Conservation (phyloP, 768 basidiomycete species). For the Mycena latifolia region DNA sequence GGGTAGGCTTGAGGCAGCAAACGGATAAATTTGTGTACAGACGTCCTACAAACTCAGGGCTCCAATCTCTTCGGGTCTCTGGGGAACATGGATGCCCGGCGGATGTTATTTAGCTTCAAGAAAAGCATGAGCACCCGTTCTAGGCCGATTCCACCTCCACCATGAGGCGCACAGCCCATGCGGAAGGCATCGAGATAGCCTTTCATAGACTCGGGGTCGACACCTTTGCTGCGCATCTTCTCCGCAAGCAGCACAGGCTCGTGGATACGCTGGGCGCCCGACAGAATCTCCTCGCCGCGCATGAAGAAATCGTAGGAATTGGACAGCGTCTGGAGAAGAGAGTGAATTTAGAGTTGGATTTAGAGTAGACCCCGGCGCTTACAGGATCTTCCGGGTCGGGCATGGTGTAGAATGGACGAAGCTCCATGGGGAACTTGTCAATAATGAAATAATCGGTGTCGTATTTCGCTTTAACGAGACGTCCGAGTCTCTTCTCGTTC, state of each 20-base stretch:
- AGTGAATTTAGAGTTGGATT: conserved; percentile 6
- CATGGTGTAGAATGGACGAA: conserved; percentile 99
- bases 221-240: conserved; percentile 88
- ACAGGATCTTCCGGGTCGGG: conserved; percentile 93
- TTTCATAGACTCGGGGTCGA: conserved; percentile 94
- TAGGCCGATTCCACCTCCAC: conserved; percentile 95
- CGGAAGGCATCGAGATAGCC: conserved; percentile 95
- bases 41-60: conserved; percentile 62
- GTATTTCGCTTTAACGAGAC: conserved; percentile 92
- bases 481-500: conserved; percentile 94
- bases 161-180: conserved; percentile 95
- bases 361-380: conserved; percentile 43
- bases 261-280: conserved; percentile 98
- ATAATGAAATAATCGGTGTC: conserved; percentile 99
- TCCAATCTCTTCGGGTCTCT: conserved; percentile 96
- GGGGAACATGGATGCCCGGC: conserved; percentile 94
- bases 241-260: conserved; percentile 84
- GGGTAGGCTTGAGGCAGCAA: conserved; percentile 4
- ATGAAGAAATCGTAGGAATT: conserved; percentile 99
- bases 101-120: conserved; percentile 96
- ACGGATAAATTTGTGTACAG: conserved; percentile 21
- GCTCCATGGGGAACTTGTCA: conserved; percentile 97
- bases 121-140: conserved; percentile 98
- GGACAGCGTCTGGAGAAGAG: conserved; percentile 74
- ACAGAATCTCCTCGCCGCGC: conserved; percentile 98